Percentiles rank a stretch among this genome's conserved stretches.
These are phyloP conservation scores for Tetrahymena elliotti DNA, from an alignment of 73 alveolate genomes.

Conservation along the genomic window DNA sequence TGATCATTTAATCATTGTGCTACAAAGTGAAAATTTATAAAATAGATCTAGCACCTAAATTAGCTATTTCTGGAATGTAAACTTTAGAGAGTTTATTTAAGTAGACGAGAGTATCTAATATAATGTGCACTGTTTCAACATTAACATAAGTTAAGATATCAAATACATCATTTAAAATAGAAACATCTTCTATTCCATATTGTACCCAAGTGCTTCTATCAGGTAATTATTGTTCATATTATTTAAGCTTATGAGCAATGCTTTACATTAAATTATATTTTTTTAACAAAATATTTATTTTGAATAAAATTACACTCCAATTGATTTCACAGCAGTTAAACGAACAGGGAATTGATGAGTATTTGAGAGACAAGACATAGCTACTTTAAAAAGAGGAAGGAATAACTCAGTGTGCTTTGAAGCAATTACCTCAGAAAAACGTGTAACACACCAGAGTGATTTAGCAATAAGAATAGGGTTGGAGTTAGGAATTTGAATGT, in stretches of 20 bases:
- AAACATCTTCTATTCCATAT: constrained; percentile 8
- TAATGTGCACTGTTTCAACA: constrained; percentile 9
- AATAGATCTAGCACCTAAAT: neutral
- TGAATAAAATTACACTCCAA: constrained; percentile 18
- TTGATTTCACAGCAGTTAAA: constrained; percentile 13
- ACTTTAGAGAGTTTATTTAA: neutral
- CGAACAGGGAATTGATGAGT: constrained; percentile 16
- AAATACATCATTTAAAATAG: constrained; percentile 13
- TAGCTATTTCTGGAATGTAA: neutral
- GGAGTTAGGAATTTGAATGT: constrained; percentile 9
- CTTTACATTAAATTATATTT: neutral
- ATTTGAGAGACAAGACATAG: neutral
- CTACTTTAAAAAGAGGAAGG: constrained; percentile 33
- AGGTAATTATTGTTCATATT: neutral
- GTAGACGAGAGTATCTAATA: neutral
- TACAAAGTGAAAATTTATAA: neutral
- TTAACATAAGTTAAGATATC: neutral
- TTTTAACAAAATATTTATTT: neutral
- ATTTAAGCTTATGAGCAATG: constrained; percentile 1
- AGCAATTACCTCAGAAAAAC: constrained; percentile 31
- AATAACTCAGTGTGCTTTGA: constrained; percentile 14
- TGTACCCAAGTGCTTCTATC: constrained; percentile 13
- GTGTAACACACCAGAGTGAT: constrained; percentile 28
- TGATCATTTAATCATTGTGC: neutral
- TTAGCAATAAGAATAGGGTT: constrained; percentile 12